Conservation (phyloP, 2,329 filamentous ascomycete genomes). For the Incumbomyces delicatus region DNA sequence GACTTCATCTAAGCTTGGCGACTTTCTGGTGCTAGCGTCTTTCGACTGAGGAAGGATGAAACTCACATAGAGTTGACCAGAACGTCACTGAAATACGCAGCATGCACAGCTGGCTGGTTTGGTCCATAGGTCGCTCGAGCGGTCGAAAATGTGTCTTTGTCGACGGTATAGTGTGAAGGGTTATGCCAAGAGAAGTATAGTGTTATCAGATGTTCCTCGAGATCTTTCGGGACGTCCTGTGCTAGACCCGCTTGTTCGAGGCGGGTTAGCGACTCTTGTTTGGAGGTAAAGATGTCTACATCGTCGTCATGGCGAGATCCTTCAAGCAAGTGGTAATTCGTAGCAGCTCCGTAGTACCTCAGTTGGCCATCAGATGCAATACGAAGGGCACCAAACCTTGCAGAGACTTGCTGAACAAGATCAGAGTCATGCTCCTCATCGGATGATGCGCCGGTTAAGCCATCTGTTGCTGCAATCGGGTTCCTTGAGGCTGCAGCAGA, state of each 20-base stretch:
- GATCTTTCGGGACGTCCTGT: constrained; percentile 30
- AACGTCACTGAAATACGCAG: background rate
- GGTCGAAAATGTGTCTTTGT: constrained; percentile 27
- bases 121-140: constrained; percentile 25
- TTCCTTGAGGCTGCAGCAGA: background rate
- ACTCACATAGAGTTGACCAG: background rate
- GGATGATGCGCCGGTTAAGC: background rate
- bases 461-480: background rate
- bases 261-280: background rate
- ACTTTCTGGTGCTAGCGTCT: background rate
- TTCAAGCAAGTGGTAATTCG: constrained; percentile 35
- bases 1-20: too few species aligned
- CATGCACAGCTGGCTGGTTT: background rate
- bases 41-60: background rate
- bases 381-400: constrained; percentile 33
- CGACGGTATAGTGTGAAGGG: constrained; percentile 36
- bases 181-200: constrained; percentile 43
- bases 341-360: constrained; percentile 37
- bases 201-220: constrained; percentile 37
- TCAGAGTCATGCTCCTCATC: background rate
- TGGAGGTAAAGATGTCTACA: constrained; percentile 26
- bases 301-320: constrained; percentile 31
- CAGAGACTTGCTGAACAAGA: background rate
- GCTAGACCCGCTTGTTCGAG: constrained; percentile 29
- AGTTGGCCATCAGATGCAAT: constrained; percentile 35